These are phyloP conservation scores for Microsporum audouinii DNA, from an alignment of 2,329 filamentous ascomycete genomes.

Conservation along the genomic window DNA sequence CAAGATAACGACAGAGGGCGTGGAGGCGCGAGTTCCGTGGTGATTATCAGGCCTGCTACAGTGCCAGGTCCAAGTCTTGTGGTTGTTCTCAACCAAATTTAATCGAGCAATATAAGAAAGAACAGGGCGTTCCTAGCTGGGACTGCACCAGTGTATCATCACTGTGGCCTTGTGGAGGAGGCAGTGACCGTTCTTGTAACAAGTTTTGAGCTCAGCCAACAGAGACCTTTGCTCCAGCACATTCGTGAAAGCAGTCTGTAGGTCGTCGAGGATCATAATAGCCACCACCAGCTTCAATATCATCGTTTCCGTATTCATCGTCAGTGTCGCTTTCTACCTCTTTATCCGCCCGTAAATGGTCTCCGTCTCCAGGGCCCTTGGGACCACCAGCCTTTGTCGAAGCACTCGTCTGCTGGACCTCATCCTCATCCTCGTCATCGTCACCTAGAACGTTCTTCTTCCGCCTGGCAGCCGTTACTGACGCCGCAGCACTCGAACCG, in stretches of 20 bases:
- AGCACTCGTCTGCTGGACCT: slow-evolving; percentile 16
- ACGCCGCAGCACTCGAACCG: slow-evolving; percentile 10
- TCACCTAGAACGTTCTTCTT: slow-evolving; percentile 35
- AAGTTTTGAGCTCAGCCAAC: not conserved
- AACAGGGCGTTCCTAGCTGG: not conserved
- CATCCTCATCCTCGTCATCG: slow-evolving; percentile 30
- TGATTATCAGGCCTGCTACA: not conserved
- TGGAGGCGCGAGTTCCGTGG: slow-evolving; percentile 14
- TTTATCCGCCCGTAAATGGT: slow-evolving; percentile 37
- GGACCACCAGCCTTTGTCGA: not conserved
- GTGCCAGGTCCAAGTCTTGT: not conserved
- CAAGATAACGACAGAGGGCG: slow-evolving; percentile 27
- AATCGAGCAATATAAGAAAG: not conserved
- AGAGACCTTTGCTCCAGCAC: slow-evolving; percentile 14
- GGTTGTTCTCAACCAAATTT: not conserved
- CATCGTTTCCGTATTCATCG: slow-evolving; percentile 45
- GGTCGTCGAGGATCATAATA: slow-evolving; percentile 44
- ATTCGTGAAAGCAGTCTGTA: slow-evolving; percentile 38
- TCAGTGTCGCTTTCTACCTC: slow-evolving; percentile 62
- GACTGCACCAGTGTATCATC: not conserved
- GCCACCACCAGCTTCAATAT: slow-evolving; percentile 25
- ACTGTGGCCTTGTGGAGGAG: not conserved
- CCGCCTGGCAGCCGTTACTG: slow-evolving; percentile 15
- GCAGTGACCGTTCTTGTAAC: not conserved
- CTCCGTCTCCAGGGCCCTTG: slow-evolving; percentile 11